A percentile compares a stretch with the other conserved stretches of the same genome.
These are phyloP conservation scores for Podospora pseudopauciseta DNA, from an alignment of 495 filamentous ascomycete genomes.

Conservation along the genomic window DNA sequence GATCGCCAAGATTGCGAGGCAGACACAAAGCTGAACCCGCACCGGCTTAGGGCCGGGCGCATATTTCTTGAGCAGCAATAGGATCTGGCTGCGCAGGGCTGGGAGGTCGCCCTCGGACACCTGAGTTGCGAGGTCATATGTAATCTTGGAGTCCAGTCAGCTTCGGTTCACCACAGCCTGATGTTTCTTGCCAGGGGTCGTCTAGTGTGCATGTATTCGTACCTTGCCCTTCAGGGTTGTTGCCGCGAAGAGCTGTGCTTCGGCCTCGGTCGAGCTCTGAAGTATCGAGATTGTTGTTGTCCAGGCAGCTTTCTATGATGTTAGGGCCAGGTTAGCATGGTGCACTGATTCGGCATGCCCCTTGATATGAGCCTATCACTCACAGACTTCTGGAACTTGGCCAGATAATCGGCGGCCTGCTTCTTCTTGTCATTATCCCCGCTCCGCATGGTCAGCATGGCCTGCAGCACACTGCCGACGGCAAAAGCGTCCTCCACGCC, in stretches of 20 bases:
- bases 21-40: slow-evolving; percentile 90
- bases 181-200: slow-evolving; percentile 6
- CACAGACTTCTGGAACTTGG: slow-evolving; percentile 98
- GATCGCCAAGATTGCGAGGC: slow-evolving; percentile 86
- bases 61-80: slow-evolving; percentile 73
- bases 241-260: slow-evolving; percentile 91
- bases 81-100: slow-evolving; percentile 74
- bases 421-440: slow-evolving; percentile 78
- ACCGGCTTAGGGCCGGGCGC: slow-evolving; percentile 84
- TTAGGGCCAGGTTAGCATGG: not conserved
- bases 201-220: slow-evolving; percentile 25
- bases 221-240: slow-evolving; percentile 98
- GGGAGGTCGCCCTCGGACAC: slow-evolving; percentile 70
- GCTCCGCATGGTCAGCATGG: slow-evolving; percentile 88
- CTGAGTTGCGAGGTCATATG: slow-evolving; percentile 56
- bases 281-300: slow-evolving; percentile 78
- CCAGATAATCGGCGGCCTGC: slow-evolving; percentile 83
- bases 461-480: slow-evolving; percentile 69
- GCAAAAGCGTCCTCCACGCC: slow-evolving; percentile 65
- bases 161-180: not conserved
- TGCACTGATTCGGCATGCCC: not conserved
- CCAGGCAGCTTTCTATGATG: slow-evolving; percentile 77
- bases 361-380: slow-evolving; percentile 34
- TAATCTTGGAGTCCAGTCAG: slow-evolving; percentile 42
- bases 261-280: slow-evolving; percentile 68